Percentiles rank a stretch among this genome's conserved stretches.
These are phyloP conservation scores for Pseudomonodictys pantanalensis DNA, from an alignment of 495 filamentous ascomycete genomes.

Conservation along the genomic window DNA sequence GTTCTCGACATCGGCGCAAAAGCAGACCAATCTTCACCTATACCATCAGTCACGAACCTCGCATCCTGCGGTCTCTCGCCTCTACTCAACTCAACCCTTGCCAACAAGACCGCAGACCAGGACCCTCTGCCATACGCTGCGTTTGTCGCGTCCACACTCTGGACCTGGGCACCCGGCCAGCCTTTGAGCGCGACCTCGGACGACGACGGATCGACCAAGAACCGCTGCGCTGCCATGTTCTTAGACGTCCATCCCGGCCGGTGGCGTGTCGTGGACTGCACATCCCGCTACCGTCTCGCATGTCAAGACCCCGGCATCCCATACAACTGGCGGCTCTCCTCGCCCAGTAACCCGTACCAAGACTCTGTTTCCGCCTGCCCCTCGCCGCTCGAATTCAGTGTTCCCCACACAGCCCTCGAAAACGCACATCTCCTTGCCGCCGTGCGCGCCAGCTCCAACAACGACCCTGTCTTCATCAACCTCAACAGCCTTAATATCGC, in stretches of 20 bases:
- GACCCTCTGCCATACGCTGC: conserved; percentile 50
- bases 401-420: conserved; percentile 60
- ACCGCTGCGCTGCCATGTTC: conserved; percentile 54
- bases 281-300: conserved; percentile 47
- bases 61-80: conserved; percentile 60
- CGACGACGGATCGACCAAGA: conserved; percentile 25
- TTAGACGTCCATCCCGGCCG: conserved; percentile 43
- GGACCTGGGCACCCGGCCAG: conserved; percentile 59
- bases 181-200: conserved; percentile 46
- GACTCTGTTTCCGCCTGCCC: conserved; percentile 39
- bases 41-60: conserved; percentile 43
- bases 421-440: conserved; percentile 52
- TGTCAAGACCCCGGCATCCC: conserved; percentile 51
- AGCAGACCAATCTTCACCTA: conserved; percentile 36
- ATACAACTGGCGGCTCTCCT: conserved; percentile 56
- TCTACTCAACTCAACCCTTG: conserved; percentile 54
- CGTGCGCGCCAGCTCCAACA: not conserved
- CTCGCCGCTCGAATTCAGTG: conserved; percentile 44
- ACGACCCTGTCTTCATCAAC: conserved; percentile 50
- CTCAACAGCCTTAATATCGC: conserved; percentile 56
- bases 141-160: conserved; percentile 50
- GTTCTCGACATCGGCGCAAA: conserved; percentile 12
- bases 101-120: conserved; percentile 51
- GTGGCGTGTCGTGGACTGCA: conserved; percentile 58
- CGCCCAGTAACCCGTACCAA: conserved; percentile 41